These are phyloP conservation scores for Megacollybia marginata DNA, from an alignment of 768 basidiomycete species.

Conservation along the genomic window DNA sequence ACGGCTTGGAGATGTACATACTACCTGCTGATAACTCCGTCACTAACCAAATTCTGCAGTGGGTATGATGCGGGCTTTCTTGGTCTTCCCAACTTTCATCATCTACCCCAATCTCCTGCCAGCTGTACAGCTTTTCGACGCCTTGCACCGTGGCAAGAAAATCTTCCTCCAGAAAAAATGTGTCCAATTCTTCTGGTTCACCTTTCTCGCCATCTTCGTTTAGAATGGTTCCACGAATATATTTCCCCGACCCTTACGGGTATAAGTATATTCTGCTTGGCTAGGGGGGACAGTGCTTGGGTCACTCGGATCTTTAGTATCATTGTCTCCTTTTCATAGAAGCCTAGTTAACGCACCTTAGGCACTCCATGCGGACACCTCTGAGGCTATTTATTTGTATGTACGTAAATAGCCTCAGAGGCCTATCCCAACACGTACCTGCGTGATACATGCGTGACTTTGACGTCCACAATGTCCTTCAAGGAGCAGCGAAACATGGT, in stretches of 20 bases:
- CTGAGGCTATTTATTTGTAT: too few relatives aligned
- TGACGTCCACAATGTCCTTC: too few relatives aligned
- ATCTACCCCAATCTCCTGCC: slow-evolving; percentile 35
- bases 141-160: slow-evolving; percentile 33
- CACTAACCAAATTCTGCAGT: neutral
- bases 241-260: slow-evolving; percentile 33
- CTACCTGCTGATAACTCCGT: slow-evolving; percentile 7
- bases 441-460: too few relatives aligned
- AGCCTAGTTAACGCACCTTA: neutral
- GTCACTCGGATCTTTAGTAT: slow-evolving; percentile 40
- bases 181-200: slow-evolving; percentile 44
- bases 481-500: too few relatives aligned
- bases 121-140: slow-evolving; percentile 34
- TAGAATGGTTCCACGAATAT: slow-evolving; percentile 31
- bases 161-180: slow-evolving; percentile 28
- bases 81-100: slow-evolving; percentile 40
- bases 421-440: too few relatives aligned
- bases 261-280: slow-evolving; percentile 38
- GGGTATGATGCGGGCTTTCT: slow-evolving; percentile 31
- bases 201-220: slow-evolving; percentile 31
- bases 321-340: neutral
- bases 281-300: slow-evolving; percentile 26
- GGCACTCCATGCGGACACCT: too few relatives aligned
- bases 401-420: too few relatives aligned
- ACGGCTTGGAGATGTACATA: slow-evolving; percentile 16